Conservation (phyloP, 2,329 filamentous ascomycete genomes). For the Scedosporium aurantiacum region DNA sequence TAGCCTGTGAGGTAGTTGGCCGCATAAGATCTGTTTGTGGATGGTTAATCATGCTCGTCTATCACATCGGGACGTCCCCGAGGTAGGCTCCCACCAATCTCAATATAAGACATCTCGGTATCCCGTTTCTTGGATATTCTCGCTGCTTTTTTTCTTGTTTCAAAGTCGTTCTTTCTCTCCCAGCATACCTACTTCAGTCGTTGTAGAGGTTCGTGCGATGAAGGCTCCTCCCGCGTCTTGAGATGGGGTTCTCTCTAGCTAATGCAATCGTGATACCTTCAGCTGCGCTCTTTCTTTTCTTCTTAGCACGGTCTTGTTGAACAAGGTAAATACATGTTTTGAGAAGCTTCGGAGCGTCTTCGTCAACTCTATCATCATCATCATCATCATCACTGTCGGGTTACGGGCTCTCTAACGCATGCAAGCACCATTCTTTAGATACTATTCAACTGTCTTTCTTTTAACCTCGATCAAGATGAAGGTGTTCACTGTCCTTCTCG, state of each 20-base stretch:
- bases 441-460: neutral
- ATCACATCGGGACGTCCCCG: neutral
- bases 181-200: neutral
- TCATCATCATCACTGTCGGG: too few species aligned
- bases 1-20: too few species aligned
- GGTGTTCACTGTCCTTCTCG: conserved; percentile 12
- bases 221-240: neutral
- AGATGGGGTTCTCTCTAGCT: neutral
- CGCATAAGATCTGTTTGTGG: neutral
- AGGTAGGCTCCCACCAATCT: neutral
- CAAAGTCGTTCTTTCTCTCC: neutral
- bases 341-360: neutral
- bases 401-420: neutral
- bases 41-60: neutral
- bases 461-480: conserved; percentile 5
- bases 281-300: conserved; percentile 1
- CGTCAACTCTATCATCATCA: neutral
- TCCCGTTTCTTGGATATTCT: neutral
- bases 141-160: neutral
- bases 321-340: neutral
- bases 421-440: neutral
- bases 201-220: conserved; percentile 2
- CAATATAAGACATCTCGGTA: conserved; percentile 1
- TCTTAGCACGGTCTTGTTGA: conserved; percentile 1
- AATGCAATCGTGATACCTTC: neutral